These are phyloP conservation scores for Terana coerulea DNA, from an alignment of 768 basidiomycete genomes.

Conservation along the genomic window DNA sequence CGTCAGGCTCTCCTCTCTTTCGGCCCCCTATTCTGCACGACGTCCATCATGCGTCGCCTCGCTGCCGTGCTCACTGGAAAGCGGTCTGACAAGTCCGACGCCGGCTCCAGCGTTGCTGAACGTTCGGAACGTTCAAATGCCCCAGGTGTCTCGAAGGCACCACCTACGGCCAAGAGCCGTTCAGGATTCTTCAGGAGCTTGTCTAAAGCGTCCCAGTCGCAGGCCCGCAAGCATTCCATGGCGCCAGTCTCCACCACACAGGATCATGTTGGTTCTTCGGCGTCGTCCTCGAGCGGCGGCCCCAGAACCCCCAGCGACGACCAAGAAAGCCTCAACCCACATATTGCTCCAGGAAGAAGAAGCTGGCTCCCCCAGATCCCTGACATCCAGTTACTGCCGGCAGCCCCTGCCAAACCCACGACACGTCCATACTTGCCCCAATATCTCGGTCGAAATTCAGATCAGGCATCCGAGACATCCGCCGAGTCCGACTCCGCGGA, in stretches of 20 bases:
- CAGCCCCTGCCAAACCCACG: slow-evolving; percentile 4
- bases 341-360: neutral
- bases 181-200: slow-evolving; percentile 25
- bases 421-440: slow-evolving; percentile 10
- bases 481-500: slow-evolving; percentile 8
- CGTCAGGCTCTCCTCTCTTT: neutral
- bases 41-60: slow-evolving; percentile 55
- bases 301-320: slow-evolving; percentile 60
- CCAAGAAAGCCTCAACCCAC: slow-evolving; percentile 13
- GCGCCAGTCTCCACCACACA: slow-evolving; percentile 16
- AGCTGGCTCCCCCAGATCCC: slow-evolving; percentile 3
- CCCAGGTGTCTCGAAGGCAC: slow-evolving; percentile 8
- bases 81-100: slow-evolving; percentile 39
- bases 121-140: slow-evolving; percentile 3
- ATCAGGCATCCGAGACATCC: slow-evolving; percentile 9
- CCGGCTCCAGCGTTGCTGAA: slow-evolving; percentile 19
- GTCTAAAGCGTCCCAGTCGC: slow-evolving; percentile 1
- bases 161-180: slow-evolving; percentile 5
- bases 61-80: slow-evolving; percentile 49
- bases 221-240: slow-evolving; percentile 2
- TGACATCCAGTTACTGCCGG: neutral
- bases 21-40: slow-evolving; percentile 18
- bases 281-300: slow-evolving; percentile 60
- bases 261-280: slow-evolving; percentile 21
- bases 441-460: neutral